A percentile compares a stretch with the other conserved stretches of the same genome.
phyloP scores from a whole-genome alignment of 371 early-diverging fungal species.

The Mucor piriformis region DNA sequence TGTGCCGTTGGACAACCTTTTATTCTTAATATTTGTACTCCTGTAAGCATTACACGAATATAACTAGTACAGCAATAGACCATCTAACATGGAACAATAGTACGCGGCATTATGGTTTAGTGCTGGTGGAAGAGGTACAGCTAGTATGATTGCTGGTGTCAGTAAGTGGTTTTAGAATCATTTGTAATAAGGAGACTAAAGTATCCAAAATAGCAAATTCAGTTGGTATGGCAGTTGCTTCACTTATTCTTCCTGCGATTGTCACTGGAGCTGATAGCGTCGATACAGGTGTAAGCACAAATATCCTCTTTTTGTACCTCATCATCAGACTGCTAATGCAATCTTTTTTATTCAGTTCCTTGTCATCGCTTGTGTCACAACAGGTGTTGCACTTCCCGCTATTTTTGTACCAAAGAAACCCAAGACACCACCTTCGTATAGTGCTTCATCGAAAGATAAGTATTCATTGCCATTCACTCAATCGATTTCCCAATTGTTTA shows the following conservation, averaged over 20 bases:
- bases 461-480: slow-evolving; percentile 42
- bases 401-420: slow-evolving; percentile 58
- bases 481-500: slow-evolving; percentile 46
- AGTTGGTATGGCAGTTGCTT: slow-evolving; percentile 52
- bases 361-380: slow-evolving; percentile 44
- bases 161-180: slow-evolving; percentile 33
- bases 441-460: slow-evolving; percentile 34
- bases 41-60: slow-evolving; percentile 27
- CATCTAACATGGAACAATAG: slow-evolving; percentile 20
- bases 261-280: slow-evolving; percentile 28
- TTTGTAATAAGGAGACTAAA: too few relatives aligned
- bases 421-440: slow-evolving; percentile 59
- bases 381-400: slow-evolving; percentile 49
- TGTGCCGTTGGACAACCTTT: slow-evolving; percentile 54
- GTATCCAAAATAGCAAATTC: slow-evolving; percentile 46
- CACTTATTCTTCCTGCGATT: slow-evolving; percentile 40
- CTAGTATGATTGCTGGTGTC: slow-evolving; percentile 43
- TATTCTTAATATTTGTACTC: slow-evolving; percentile 47
- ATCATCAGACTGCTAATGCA: not conserved
- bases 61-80: not conserved
- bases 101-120: slow-evolving; percentile 52
- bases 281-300: slow-evolving; percentile 30
- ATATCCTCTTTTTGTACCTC: not conserved
- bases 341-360: slow-evolving; percentile 31
- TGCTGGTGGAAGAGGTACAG: slow-evolving; percentile 42